phyloP scores from a whole-genome alignment of 441 rosid species.

The Lagerstroemia fauriei region DNA sequence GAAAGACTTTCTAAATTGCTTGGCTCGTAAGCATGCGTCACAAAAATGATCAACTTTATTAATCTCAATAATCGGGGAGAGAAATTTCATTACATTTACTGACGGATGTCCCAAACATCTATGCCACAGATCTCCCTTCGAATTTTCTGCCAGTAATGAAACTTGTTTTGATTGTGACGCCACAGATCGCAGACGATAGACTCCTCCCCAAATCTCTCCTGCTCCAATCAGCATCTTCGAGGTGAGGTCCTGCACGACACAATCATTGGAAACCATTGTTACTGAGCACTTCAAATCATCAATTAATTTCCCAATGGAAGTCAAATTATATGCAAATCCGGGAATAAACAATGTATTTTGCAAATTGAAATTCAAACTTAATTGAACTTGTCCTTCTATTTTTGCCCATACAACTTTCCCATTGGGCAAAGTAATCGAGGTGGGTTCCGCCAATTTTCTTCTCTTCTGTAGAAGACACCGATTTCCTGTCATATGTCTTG shows the following conservation, averaged over 20 bases:
- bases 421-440: too few relatives aligned
- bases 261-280: neutral
- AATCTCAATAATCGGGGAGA: neutral
- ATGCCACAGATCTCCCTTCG: neutral
- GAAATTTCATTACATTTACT: neutral
- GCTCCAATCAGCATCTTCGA: slow-evolving; percentile 23
- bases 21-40: slow-evolving; percentile 12
- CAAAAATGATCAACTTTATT: neutral
- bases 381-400: too few relatives aligned
- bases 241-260: slow-evolving; percentile 14
- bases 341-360: too few relatives aligned
- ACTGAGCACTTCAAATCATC: too few relatives aligned
- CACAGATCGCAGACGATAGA: neutral
- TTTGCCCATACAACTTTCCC: too few relatives aligned
- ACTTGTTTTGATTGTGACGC: neutral
- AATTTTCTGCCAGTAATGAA: neutral
- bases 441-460: too few relatives aligned
- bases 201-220: neutral
- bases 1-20: slow-evolving; percentile 13
- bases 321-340: too few relatives aligned
- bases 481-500: too few relatives aligned
- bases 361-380: too few relatives aligned
- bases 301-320: too few relatives aligned
- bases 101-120: slow-evolving; percentile 19
- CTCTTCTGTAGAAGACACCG: too few relatives aligned